A percentile compares a stretch with the other conserved stretches of the same genome.
Evolutionary conservation across 129 eudicot species (phyloP).

Genomic region (Arctium lappa): DNA sequence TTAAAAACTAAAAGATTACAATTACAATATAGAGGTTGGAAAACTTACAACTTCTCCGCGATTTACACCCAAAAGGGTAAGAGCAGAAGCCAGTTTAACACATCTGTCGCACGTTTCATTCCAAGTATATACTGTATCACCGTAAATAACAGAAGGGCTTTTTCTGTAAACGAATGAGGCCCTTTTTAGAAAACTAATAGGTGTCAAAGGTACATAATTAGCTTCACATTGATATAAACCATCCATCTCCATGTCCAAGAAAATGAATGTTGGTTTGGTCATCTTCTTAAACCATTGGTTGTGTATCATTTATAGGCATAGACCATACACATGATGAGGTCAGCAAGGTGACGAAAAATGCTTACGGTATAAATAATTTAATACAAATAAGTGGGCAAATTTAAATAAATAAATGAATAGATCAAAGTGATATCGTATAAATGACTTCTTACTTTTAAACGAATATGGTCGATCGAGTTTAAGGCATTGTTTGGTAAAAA

Average conservation of each 20-base stretch:
- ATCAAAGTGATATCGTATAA: background rate
- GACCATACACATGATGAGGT: background rate
- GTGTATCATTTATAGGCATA: constrained; percentile 10
- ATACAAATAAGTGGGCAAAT: background rate
- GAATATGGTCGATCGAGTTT: background rate
- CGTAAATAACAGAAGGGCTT: constrained; percentile 37
- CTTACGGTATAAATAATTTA: background rate
- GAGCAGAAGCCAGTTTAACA: constrained; percentile 48
- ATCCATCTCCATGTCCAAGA: constrained; percentile 30
- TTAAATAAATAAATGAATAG: background rate
- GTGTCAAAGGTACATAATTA: constrained; percentile 49
- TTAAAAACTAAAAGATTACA: background rate
- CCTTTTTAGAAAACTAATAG: constrained; percentile 50
- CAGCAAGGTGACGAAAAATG: background rate
- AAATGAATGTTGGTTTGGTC: constrained; percentile 1
- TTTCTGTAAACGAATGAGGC: constrained; percentile 42
- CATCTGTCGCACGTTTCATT: constrained; percentile 42
- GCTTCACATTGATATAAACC: constrained; percentile 39
- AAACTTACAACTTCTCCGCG: constrained; percentile 43
- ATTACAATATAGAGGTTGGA: background rate
- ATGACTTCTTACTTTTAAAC: background rate
- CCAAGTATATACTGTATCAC: constrained; percentile 37
- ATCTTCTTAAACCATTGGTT: background rate
- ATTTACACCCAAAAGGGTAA: constrained; percentile 27
- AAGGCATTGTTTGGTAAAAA: too few species aligned